These are phyloP conservation scores for Leccinum glutinopallens DNA, from an alignment of 1,284 basidiomycete genomes.

Conservation along the genomic window DNA sequence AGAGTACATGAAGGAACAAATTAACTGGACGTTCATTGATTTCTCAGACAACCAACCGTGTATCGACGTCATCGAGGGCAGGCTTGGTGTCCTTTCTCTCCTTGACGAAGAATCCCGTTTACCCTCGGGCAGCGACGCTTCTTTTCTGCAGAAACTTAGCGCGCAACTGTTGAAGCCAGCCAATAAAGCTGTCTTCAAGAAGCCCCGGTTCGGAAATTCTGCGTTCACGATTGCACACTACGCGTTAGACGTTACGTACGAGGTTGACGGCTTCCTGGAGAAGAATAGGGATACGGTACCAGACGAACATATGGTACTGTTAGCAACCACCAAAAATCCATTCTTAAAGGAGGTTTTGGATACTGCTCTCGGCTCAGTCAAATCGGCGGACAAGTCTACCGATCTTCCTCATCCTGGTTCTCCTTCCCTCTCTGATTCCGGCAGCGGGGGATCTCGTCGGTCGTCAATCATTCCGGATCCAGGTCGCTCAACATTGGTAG, in stretches of 20 bases:
- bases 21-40: constrained; percentile 99
- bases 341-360: constrained; percentile 97
- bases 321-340: constrained; percentile 84
- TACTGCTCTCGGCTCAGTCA: constrained; percentile 78
- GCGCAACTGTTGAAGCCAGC: constrained; percentile 85
- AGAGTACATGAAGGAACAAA: constrained; percentile 97
- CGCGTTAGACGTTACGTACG: constrained; percentile 97
- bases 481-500: constrained; percentile 73
- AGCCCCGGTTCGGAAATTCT: constrained; percentile 95
- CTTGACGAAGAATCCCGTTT: constrained; percentile 98
- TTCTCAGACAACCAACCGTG: constrained; percentile 99
- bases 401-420: constrained; percentile 60
- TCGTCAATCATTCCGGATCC: constrained; percentile 85
- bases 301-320: constrained; percentile 92
- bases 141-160: constrained; percentile 82
- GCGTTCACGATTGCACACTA: constrained; percentile 87
- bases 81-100: constrained; percentile 91
- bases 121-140: constrained; percentile 84
- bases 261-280: constrained; percentile 97
- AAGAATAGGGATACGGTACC: constrained; percentile 99
- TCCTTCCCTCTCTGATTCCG: constrained; percentile 75
- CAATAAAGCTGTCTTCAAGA: constrained; percentile 93
- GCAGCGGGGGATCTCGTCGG: constrained; percentile 70
- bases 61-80: constrained; percentile 98
- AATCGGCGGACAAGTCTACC: constrained; percentile 51